Evolutionary conservation across 805 yeast species (phyloP).

Genomic region (Ogataea thermomethanolica): DNA sequence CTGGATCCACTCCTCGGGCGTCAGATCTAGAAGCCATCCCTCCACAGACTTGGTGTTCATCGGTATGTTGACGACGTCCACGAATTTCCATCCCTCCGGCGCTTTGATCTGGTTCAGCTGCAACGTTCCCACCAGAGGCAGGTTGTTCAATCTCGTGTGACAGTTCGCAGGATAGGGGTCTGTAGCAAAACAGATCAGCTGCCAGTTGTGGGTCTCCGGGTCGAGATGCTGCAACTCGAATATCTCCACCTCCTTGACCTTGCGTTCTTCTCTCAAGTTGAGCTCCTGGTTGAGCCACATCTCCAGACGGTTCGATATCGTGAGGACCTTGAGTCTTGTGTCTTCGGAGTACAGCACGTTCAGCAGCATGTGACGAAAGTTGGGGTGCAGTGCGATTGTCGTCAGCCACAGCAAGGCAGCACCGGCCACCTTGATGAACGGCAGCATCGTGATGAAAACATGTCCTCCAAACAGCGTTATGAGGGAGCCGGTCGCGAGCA

Average conservation of each 20-base stretch:
- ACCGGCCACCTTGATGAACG: constrained; percentile 31
- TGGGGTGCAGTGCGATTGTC: constrained; percentile 49
- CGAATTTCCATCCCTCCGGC: constrained; percentile 58
- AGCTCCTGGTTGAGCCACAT: constrained; percentile 37
- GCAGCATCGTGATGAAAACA: constrained; percentile 19
- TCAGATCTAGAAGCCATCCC: constrained; percentile 66
- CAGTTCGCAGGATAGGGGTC: constrained; percentile 53
- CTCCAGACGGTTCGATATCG: constrained; percentile 50
- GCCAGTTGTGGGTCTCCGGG: constrained; percentile 55
- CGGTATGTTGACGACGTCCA: constrained; percentile 12
- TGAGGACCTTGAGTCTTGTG: constrained; percentile 49
- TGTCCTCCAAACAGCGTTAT: constrained; percentile 31
- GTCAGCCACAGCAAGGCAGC: constrained; percentile 49
- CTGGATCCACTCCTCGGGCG: constrained; percentile 62
- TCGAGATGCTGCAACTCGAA: constrained; percentile 63
- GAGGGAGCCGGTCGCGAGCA: constrained; percentile 14
- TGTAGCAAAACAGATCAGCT: constrained; percentile 52
- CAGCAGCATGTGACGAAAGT: constrained; percentile 43
- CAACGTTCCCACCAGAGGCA: constrained; percentile 28
- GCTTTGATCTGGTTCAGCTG: constrained; percentile 44
- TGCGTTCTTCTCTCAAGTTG: constrained; percentile 36
- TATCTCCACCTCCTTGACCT: constrained; percentile 53
- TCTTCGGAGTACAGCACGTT: constrained; percentile 57
- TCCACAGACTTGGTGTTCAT: constrained; percentile 20
- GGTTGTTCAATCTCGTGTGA: constrained; percentile 32